A percentile compares a stretch with the other conserved stretches of the same genome.
phyloP scores from a whole-genome alignment of 352 stramenopile species.

The Globisporangium acanthophoron region DNA sequence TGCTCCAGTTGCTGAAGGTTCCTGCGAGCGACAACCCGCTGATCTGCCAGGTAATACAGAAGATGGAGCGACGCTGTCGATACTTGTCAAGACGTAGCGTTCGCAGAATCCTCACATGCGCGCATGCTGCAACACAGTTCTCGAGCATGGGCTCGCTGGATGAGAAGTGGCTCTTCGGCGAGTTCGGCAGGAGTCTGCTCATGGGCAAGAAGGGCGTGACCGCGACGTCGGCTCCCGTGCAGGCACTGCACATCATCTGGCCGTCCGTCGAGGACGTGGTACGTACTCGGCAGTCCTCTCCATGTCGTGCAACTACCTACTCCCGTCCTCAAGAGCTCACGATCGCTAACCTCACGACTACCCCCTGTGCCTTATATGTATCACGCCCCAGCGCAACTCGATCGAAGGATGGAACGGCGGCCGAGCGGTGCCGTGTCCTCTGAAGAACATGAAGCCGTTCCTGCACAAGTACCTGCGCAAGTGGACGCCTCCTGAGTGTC shows the following conservation, averaged over 20 bases:
- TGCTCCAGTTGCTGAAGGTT: slow-evolving; percentile 46
- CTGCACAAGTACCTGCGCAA: slow-evolving; percentile 81
- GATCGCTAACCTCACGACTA: background rate
- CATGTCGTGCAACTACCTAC: no score
- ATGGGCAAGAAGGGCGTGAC: slow-evolving; percentile 30
- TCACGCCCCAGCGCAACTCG: slow-evolving; percentile 50
- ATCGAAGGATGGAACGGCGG: slow-evolving; percentile 74
- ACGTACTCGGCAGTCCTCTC: slow-evolving; percentile 7
- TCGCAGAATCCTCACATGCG: background rate
- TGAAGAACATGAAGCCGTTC: slow-evolving; percentile 87
- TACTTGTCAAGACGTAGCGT: background rate
- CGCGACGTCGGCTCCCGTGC: slow-evolving; percentile 27
- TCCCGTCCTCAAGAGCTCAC: no score
- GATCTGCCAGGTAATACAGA: slow-evolving; percentile 45
- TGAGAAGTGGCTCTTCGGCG: slow-evolving; percentile 78
- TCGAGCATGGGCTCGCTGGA: slow-evolving; percentile 78
- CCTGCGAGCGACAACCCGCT: slow-evolving; percentile 52
- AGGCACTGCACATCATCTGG: slow-evolving; percentile 76
- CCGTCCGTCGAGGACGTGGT: slow-evolving; percentile 76
- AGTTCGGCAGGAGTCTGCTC: slow-evolving; percentile 64
- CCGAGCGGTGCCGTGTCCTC: slow-evolving; percentile 57
- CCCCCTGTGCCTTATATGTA: background rate
- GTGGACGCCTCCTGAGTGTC: slow-evolving; percentile 44
- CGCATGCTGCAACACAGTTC: slow-evolving; percentile 30
- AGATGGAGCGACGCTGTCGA: no score